A percentile compares a stretch with the other conserved stretches of the same genome.
These are phyloP conservation scores for Salvia miltiorrhiza DNA, from an alignment of 257 asterid genomes.

Conservation along the genomic window DNA sequence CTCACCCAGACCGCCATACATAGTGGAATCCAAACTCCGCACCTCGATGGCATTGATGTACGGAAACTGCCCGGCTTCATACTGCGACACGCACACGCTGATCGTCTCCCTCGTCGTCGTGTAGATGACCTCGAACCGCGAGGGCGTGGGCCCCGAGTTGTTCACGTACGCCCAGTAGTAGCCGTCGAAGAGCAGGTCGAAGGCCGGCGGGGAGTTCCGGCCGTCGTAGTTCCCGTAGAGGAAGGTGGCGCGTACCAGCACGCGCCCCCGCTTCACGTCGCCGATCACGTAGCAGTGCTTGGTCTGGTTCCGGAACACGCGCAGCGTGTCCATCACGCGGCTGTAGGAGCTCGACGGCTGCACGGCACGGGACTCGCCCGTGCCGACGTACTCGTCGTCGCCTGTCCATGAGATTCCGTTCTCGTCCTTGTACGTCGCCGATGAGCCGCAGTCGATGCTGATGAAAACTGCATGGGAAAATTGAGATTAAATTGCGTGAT, in stretches of 20 bases:
- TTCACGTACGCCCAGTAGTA: slow-evolving; percentile 43
- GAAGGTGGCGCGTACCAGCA: slow-evolving; percentile 60
- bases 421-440: too few species aligned
- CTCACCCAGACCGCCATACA: slow-evolving; percentile 30
- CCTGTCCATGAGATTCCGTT: too few species aligned
- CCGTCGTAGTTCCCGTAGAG: slow-evolving; percentile 65
- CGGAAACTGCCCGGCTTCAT: slow-evolving; percentile 41
- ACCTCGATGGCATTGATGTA: slow-evolving; percentile 60
- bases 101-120: slow-evolving; percentile 26
- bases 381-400: too few species aligned
- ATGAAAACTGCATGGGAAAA: too few species aligned
- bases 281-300: slow-evolving; percentile 35
- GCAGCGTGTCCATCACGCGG: too few species aligned
- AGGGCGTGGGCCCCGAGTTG: slow-evolving; percentile 12
- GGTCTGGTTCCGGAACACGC: too few species aligned
- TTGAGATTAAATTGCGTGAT: too few species aligned
- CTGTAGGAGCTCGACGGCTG: too few species aligned
- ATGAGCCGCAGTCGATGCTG: too few species aligned
- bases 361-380: too few species aligned
- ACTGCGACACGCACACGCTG: slow-evolving; percentile 55
- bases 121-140: slow-evolving; percentile 41
- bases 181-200: slow-evolving; percentile 57
- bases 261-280: slow-evolving; percentile 17
- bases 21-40: slow-evolving; percentile 43
- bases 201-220: slow-evolving; percentile 50